Percentiles rank a stretch among this genome's conserved stretches.
These are phyloP conservation scores for Exidia glandulosa DNA, from an alignment of 768 basidiomycete genomes.

Conservation along the genomic window DNA sequence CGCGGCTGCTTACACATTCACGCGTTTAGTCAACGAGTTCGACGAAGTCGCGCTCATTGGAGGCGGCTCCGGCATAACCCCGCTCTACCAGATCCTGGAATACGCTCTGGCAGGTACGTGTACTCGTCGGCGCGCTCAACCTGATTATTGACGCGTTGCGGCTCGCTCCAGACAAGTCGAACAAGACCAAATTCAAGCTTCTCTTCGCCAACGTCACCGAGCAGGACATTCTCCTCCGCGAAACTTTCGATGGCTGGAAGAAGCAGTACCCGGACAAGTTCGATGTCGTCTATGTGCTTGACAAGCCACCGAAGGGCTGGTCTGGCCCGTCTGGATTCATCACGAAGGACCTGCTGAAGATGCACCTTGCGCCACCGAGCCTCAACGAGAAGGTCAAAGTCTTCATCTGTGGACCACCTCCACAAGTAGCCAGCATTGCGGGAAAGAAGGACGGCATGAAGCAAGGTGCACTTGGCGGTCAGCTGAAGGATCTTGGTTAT, in stretches of 20 bases:
- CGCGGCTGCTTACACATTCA: neutral
- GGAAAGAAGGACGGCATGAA: conserved; percentile 84
- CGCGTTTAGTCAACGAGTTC: conserved; percentile 61
- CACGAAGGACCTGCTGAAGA: conserved; percentile 56
- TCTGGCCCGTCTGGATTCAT: conserved; percentile 64
- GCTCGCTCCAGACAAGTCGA: conserved; percentile 56
- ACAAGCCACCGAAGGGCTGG: conserved; percentile 66
- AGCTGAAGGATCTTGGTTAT: conserved; percentile 84
- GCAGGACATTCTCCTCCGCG: conserved; percentile 78
- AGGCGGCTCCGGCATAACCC: conserved; percentile 92
- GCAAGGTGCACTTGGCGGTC: conserved; percentile 73
- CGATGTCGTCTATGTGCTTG: conserved; percentile 77
- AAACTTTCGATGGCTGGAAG: conserved; percentile 62
- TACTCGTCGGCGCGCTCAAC: too few relatives aligned
- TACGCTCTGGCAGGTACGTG: conserved; percentile 67
- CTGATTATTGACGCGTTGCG: too few relatives aligned
- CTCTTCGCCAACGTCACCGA: conserved; percentile 87
- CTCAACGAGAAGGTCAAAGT: conserved; percentile 74
- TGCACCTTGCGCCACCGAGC: conserved; percentile 54
- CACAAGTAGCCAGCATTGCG: conserved; percentile 77
- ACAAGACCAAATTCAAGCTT: conserved; percentile 92
- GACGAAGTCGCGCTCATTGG: conserved; percentile 83
- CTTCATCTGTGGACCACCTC: conserved; percentile 84
- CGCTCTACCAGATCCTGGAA: conserved; percentile 70
- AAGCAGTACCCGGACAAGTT: conserved; percentile 59